Conservation (phyloP, 768 basidiomycete species). For the Pleurotus ostreatus region DNA sequence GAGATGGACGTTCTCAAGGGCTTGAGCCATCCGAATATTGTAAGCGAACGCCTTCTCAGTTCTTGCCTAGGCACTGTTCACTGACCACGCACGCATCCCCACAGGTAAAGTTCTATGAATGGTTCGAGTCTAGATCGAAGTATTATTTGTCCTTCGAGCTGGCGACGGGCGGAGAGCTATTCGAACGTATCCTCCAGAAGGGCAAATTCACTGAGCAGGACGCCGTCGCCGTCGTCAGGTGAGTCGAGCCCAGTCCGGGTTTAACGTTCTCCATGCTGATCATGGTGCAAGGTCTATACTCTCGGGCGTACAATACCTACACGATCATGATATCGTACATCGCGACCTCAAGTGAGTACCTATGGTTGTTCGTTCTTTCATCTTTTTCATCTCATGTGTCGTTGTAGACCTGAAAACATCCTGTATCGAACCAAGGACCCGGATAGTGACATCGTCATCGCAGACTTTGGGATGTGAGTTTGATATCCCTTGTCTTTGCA, state of each 20-base stretch:
- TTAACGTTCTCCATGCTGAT: neutral
- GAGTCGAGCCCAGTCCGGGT: constrained; percentile 19
- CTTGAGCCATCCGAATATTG: constrained; percentile 88
- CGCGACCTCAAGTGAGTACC: constrained; percentile 81
- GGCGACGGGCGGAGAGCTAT: constrained; percentile 91
- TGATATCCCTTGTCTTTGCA: neutral
- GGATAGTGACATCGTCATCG: constrained; percentile 88
- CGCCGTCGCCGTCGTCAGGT: constrained; percentile 76
- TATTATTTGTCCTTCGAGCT: constrained; percentile 97
- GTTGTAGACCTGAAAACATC: constrained; percentile 86
- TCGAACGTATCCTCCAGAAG: constrained; percentile 77
- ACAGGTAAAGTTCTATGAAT: constrained; percentile 94
- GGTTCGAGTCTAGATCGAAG: constrained; percentile 92
- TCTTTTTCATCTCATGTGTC: neutral
- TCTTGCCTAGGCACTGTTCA: neutral
- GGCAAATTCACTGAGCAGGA: constrained; percentile 95
- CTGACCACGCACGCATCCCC: neutral
- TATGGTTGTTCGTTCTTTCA: neutral
- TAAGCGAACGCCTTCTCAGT: constrained; percentile 28
- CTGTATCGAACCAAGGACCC: constrained; percentile 77
- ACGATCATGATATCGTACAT: constrained; percentile 93
- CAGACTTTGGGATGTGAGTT: constrained; percentile 92
- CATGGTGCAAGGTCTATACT: constrained; percentile 59
- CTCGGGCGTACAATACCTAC: constrained; percentile 85
- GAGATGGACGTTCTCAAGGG: constrained; percentile 94